Evolutionary conservation across 208 protist species (phyloP).

Genomic region (Herpetomonas samuelpessoai): DNA sequence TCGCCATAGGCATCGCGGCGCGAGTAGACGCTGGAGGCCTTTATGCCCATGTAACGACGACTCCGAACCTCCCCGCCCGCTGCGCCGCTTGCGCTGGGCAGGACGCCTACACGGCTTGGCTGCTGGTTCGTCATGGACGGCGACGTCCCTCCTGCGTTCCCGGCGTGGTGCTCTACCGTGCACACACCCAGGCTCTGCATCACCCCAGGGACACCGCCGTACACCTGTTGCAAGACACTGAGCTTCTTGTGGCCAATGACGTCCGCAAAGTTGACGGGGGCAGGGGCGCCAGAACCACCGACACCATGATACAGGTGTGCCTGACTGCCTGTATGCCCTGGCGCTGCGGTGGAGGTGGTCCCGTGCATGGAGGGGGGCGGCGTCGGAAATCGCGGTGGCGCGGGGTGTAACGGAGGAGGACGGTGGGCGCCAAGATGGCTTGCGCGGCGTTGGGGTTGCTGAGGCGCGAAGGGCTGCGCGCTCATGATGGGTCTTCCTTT

Average conservation of each 20-base stretch:
- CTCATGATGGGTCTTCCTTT: too few relatives aligned
- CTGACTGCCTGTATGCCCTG: too few relatives aligned
- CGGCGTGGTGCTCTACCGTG: constrained; percentile 2
- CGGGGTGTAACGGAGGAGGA: too few relatives aligned
- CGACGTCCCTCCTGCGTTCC: constrained; percentile 1
- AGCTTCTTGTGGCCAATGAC: constrained; percentile 59
- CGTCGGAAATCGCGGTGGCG: too few relatives aligned
- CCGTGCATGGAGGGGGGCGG: too few relatives aligned
- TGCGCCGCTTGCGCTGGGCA: neutral
- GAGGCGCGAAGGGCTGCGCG: too few relatives aligned
- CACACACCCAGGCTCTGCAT: constrained; percentile 32
- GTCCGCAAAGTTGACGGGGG: constrained; percentile 7
- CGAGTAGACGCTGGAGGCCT: constrained; percentile 24
- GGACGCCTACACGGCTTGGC: neutral
- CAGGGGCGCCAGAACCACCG: neutral
- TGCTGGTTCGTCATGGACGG: neutral
- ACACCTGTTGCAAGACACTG: constrained; percentile 16
- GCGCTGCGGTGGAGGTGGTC: too few relatives aligned
- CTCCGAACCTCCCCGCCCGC: constrained; percentile 9
- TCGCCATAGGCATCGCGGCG: constrained; percentile 57
- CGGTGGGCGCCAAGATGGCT: too few relatives aligned
- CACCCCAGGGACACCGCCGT: constrained; percentile 25
- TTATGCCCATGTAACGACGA: constrained; percentile 37
- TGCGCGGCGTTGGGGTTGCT: too few relatives aligned
- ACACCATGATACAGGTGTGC: too few relatives aligned